phyloP scores from a whole-genome alignment of 768 basidiomycete species.

The Phaffia australis region DNA sequence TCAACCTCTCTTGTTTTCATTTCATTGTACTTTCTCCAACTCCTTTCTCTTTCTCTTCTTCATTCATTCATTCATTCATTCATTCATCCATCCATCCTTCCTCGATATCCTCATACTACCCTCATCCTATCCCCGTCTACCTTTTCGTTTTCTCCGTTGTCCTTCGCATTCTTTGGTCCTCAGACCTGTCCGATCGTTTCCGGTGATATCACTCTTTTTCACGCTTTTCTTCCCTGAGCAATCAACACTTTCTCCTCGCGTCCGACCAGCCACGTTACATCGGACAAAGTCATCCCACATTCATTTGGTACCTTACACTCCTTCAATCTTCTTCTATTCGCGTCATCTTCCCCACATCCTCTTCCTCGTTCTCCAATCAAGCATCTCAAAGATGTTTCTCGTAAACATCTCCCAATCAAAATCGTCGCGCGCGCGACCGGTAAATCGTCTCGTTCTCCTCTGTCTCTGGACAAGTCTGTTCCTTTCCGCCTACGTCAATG shows the following conservation, averaged over 20 bases:
- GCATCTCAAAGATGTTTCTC: background rate
- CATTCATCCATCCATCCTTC: background rate
- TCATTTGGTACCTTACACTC: background rate
- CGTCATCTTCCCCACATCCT: slow-evolving; percentile 1
- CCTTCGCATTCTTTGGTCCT: background rate
- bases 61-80: background rate
- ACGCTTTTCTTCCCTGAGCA: background rate
- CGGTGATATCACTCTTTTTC: background rate
- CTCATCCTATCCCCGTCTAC: background rate
- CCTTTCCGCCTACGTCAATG: slow-evolving; percentile 34
- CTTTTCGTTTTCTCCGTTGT: too few species aligned
- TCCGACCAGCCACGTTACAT: too few species aligned
- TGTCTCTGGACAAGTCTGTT: slow-evolving; percentile 3
- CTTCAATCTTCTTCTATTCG: background rate
- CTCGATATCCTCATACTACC: slow-evolving; percentile 1
- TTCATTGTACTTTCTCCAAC: slow-evolving; percentile 28
- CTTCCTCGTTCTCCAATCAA: background rate
- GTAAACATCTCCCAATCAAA: background rate
- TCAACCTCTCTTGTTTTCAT: too few species aligned
- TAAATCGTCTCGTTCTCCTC: too few species aligned
- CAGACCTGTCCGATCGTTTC: background rate
- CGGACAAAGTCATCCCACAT: too few species aligned
- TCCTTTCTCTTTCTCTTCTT: background rate
- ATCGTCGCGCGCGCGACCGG: too few species aligned
- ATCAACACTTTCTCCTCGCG: background rate